Evolutionary conservation across 2,329 filamentous ascomycete genomes (phyloP).

Genomic region (Aspergillus tamarii): DNA sequence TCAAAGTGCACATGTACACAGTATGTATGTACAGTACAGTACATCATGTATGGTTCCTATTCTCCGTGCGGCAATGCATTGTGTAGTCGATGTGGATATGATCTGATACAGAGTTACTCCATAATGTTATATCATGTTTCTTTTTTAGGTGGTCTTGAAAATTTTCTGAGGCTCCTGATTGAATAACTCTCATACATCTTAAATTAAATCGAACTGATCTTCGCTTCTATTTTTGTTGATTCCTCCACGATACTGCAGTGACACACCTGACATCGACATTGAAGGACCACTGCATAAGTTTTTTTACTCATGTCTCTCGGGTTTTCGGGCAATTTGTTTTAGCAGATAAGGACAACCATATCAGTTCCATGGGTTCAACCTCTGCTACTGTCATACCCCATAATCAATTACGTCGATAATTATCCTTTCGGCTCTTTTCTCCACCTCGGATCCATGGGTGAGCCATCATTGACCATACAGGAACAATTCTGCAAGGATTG

Average conservation of each 20-base stretch:
- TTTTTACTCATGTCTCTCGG: not conserved
- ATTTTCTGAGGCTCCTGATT: not conserved
- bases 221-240: constrained; percentile 3
- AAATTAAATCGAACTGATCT: not conserved
- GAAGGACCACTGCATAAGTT: not conserved
- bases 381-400: not conserved
- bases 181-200: not conserved
- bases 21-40: not conserved
- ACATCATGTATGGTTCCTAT: not conserved
- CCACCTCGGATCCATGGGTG: not conserved
- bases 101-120: not conserved
- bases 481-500: not conserved
- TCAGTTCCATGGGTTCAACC: not conserved
- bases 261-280: not conserved
- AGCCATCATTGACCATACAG: not conserved
- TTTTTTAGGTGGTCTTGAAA: not conserved
- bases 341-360: not conserved
- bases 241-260: not conserved
- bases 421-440: constrained; percentile 1
- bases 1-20: too few species aligned
- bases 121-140: not conserved
- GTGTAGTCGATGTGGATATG: not conserved
- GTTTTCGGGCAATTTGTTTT: not conserved
- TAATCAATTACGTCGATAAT: not conserved
- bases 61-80: not conserved